Evolutionary conservation across 306 rosid species (phyloP), one percentile per base, ranked within the genome.

Genomic region (Acacia confusa): DNA sequence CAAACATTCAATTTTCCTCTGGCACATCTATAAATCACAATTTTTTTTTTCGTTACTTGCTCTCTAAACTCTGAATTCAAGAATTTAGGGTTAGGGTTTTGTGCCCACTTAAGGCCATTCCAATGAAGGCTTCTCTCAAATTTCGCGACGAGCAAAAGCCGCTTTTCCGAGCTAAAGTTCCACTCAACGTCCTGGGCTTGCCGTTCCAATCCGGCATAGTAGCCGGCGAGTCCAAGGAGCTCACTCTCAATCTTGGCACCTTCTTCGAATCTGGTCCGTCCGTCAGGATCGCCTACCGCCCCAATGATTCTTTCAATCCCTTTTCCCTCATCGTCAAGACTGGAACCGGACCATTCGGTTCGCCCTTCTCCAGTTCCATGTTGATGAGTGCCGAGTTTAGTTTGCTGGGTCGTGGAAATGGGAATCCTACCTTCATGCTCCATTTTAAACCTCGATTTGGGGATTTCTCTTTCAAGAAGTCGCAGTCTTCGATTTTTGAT

Each of bases 81-180:
- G 22, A 38, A 40, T 20, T 69, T 40, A 69, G 73, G 74, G 53
- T 22, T 81, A 65, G 83, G 82, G 60, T 77, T 70, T 71, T 60
- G 15, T 11, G 36, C 13, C 65, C 32, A 9, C 25, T 2, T 9
- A 55, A 55, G 63, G 4, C 63, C 22, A 13, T 4, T 17, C 69
- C 32, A 10, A 95, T 95, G 99, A 95, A 95, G 84, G 99, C 97
- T 22, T 93, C 99, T 0, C 88, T 95, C 20, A 95, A 90, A 78
- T 91, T 95, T 80, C 92, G 99, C 0, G 97, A 93, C 0, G 95
- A 93, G 16, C 94, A 89, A 80, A 93, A 85, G 82, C 99, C 97
- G 2, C 73, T 93, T 0, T 66, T 95, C 15, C 36, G 97, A 36
- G 97, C 92, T 74, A 95, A 95, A 72, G 84, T 95, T 0, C 99